Evolutionary conservation across 2,329 filamentous ascomycete genomes (phyloP), one percentile per base, ranked within the genome.

Genomic region (Fusarium staphyleae): DNA sequence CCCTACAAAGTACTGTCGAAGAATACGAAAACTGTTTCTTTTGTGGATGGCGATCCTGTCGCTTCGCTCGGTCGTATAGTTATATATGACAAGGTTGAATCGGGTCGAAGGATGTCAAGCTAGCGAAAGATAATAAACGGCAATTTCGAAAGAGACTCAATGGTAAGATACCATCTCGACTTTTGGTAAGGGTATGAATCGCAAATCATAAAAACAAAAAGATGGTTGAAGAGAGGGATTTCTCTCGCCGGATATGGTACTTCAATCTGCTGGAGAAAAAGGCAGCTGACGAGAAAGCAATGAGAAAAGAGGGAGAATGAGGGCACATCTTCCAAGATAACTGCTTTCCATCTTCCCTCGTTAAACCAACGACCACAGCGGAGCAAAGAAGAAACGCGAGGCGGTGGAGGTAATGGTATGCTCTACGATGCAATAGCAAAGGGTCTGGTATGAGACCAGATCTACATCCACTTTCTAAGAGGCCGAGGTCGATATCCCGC

Each of bases 381-480:
- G 22, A 37, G 19, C 26, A n/a, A 18, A 24, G 43, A 56, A 44
- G 8, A 26, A 44, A 48, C 39, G 18, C 14, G 26, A 42, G 37
- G 30, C 18, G 43, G 22, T 36, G 26, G 33, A 3, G 35, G 30
- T 29, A 35, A 50, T 53, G 59, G 59, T 48, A 63, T 62, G 59
- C 32, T 19, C 34, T 36, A 11, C 42, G 37, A 29, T 47, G 14
- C 37, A 53, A 29, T 43, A 39, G 28, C 29, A 34, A 32, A 56
- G 7, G n/a, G 43, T 52, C 57, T 64, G 60, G 61, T 36, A 64
- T 60, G 61, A 42, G 50, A 47, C 37, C 44, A 48, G 53, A 47
- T 49, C 45, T 37, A 22, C 24, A 40, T 42, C 19, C 41, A 36
- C 34, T 26, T 30, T 44, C 30, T 24, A 12, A 47, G 26, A 35